Conservation (phyloP, 257 asterid species). For the Mitragyna speciosa region DNA sequence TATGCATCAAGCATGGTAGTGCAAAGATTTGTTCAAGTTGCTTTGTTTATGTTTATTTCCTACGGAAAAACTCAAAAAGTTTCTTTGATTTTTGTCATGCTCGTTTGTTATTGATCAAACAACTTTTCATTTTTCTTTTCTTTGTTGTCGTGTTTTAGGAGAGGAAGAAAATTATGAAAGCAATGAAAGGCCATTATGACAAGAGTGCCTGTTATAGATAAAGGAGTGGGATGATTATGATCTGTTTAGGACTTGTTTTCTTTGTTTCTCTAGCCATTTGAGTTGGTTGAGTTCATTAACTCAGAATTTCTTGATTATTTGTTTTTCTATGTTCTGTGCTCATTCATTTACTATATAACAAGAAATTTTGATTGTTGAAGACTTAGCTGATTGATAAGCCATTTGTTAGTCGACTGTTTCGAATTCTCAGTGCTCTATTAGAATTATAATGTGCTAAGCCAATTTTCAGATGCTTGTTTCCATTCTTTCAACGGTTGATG, state of each 20-base stretch:
- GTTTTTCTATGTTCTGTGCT: background rate
- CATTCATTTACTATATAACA: background rate
- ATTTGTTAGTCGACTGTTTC: background rate
- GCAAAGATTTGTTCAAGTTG: slow-evolving; percentile 62
- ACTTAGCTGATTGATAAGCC: background rate
- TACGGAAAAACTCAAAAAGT: background rate
- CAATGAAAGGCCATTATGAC: slow-evolving; percentile 69
- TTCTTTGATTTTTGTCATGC: background rate
- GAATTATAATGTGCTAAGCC: slow-evolving; percentile 2
- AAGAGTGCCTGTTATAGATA: slow-evolving; percentile 72
- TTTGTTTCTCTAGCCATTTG: background rate
- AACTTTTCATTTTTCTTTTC: background rate
- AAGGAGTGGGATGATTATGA: slow-evolving; percentile 61
- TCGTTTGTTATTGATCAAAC: background rate
- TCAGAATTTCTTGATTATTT: background rate
- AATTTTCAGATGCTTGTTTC: slow-evolving; percentile 71
- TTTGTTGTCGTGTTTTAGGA: slow-evolving; percentile 45
- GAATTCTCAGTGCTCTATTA: background rate
- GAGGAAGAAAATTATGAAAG: slow-evolving; percentile 88
- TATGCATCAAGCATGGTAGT: slow-evolving; percentile 83
- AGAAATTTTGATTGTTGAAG: background rate
- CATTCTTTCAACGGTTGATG: slow-evolving; percentile 84
- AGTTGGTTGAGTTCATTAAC: too few species aligned
- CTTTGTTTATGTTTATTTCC: slow-evolving; percentile 1
- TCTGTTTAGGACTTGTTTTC: background rate